phyloP scores from a whole-genome alignment of 345 rosid genomes.

The Populus euphratica region DNA sequence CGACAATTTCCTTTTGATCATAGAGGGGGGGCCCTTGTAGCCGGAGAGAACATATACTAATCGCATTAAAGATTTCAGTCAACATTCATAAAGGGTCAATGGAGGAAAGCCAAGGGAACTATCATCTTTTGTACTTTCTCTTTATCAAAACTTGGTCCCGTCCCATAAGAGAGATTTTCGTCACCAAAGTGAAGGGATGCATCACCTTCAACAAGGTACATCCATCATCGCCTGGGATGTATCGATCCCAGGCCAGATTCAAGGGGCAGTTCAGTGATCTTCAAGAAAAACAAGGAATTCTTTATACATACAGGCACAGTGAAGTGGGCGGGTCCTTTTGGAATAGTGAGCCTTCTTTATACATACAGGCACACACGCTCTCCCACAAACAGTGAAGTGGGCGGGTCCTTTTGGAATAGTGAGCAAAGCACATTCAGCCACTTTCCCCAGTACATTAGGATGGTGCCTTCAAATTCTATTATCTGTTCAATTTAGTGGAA shows the following conservation, averaged over 20 bases:
- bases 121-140: neutral
- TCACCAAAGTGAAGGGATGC: neutral
- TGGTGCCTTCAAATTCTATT: neutral
- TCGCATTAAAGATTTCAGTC: neutral
- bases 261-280: too few species aligned
- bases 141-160: neutral
- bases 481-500: neutral
- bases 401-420: neutral
- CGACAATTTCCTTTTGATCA: neutral
- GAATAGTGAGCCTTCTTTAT: neutral
- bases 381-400: neutral
- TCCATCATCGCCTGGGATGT: neutral
- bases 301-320: neutral
- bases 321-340: too few species aligned
- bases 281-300: neutral
- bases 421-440: neutral
- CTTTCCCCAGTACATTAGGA: neutral
- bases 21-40: neutral
- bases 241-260: too few species aligned
- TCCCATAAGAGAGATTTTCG: neutral
- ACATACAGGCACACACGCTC: neutral
- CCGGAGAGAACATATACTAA: neutral
- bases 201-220: neutral
- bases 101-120: constrained; percentile 1
- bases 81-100: constrained; percentile 4